Evolutionary conservation across 2,329 filamentous ascomycete genomes (phyloP).

Genomic region (Coniochaeta sp.): DNA sequence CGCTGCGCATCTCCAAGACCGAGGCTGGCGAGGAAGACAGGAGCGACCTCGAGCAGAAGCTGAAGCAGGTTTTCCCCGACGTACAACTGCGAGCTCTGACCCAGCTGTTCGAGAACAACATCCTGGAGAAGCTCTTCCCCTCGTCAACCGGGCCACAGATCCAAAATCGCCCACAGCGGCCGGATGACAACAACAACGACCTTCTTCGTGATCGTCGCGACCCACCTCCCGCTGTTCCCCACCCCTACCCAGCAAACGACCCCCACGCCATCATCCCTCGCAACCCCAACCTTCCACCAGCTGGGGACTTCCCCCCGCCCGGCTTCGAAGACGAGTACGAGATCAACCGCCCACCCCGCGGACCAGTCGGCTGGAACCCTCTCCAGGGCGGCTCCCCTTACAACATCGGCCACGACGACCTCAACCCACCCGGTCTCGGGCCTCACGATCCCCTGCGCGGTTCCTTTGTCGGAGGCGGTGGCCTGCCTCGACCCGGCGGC

Average conservation of each 20-base stretch:
- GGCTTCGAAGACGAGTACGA: conserved; percentile 93
- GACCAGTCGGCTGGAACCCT: conserved; percentile 17
- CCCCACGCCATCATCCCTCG: conserved; percentile 56
- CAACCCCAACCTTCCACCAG: conserved; percentile 51
- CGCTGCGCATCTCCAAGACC: conserved; percentile 46
- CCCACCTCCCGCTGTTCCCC: conserved; percentile 52
- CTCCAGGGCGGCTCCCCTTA: conserved; percentile 48
- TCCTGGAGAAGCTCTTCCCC: conserved; percentile 80
- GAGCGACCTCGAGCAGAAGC: conserved; percentile 36
- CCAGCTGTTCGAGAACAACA: conserved; percentile 63
- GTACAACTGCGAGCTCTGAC: conserved; percentile 64
- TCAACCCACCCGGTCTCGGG: conserved; percentile 80
- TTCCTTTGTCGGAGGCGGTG: conserved; percentile 57
- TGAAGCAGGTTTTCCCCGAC: conserved; percentile 62
- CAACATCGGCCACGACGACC: conserved; percentile 75
- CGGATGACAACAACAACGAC: conserved; percentile 14
- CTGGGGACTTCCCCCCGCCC: conserved; percentile 73
- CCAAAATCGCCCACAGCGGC: neutral
- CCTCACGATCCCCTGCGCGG: conserved; percentile 75
- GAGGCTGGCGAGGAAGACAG: conserved; percentile 38
- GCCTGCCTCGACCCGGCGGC: conserved; percentile 43
- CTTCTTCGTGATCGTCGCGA: conserved; percentile 37
- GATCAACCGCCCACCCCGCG: conserved; percentile 60
- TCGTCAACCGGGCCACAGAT: conserved; percentile 47
- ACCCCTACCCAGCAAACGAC: conserved; percentile 53